These are phyloP conservation scores for Russula compacta DNA, from an alignment of 768 basidiomycete genomes.

Conservation along the genomic window DNA sequence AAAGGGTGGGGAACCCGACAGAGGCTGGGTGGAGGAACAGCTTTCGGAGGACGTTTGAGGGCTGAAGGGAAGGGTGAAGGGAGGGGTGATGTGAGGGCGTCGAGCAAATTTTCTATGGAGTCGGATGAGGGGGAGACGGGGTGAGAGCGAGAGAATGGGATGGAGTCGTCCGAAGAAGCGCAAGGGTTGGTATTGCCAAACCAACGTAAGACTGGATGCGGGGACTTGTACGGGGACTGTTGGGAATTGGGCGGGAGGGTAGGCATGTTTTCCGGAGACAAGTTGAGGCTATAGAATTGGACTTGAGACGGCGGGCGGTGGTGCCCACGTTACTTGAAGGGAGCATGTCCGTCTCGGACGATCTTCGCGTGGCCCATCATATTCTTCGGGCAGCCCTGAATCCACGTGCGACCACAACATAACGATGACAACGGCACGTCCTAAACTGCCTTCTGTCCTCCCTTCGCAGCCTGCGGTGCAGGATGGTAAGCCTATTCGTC, in stretches of 20 bases:
- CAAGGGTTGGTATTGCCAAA: conserved; percentile 29
- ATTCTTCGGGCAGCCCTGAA: neutral
- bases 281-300: neutral
- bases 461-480: conserved; percentile 18
- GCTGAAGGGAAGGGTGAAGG: conserved; percentile 24
- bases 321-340: conserved; percentile 2
- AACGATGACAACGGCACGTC: conserved; percentile 4
- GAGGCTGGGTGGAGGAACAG: conserved; percentile 31
- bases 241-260: conserved; percentile 6
- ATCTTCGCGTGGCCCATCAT: neutral
- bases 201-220: conserved; percentile 38
- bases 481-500: conserved; percentile 9
- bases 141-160: conserved; percentile 26
- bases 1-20: conserved; percentile 41
- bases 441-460: conserved; percentile 21
- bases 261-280: conserved; percentile 9
- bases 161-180: conserved; percentile 35
- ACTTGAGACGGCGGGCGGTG: neutral
- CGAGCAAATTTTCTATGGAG: conserved; percentile 27
- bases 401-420: neutral
- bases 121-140: conserved; percentile 17
- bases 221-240: conserved; percentile 11
- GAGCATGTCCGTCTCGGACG: conserved; percentile 3
- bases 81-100: conserved; percentile 29
- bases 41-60: conserved; percentile 18